A percentile compares a stretch with the other conserved stretches of the same genome.
Conservation (phyloP, 208 protist species). For the Tritrichomonas foetus region DNA sequence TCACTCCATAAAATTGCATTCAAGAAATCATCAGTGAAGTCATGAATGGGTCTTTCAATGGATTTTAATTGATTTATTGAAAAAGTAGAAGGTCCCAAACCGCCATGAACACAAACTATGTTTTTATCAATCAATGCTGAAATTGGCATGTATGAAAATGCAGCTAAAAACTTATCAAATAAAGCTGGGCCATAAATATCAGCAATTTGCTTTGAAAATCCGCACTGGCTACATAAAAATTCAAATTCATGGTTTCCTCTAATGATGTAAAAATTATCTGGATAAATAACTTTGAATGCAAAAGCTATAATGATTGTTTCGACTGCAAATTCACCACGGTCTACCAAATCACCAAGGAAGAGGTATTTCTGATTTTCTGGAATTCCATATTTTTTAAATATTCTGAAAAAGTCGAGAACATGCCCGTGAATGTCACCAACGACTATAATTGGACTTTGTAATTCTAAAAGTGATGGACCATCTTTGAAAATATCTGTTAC, state of each 20-base stretch:
- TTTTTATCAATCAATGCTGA: neutral
- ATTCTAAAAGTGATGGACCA: neutral
- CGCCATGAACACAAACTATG: neutral
- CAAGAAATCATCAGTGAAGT: neutral
- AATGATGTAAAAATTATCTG: neutral
- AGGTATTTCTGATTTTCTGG: neutral
- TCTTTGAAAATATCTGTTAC: neutral
- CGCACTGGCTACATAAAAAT: neutral
- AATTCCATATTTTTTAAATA: neutral
- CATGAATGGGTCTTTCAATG: neutral
- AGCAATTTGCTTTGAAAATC: neutral
- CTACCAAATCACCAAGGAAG: neutral
- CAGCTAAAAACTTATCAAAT: neutral
- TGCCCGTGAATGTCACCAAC: neutral
- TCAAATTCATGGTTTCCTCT: neutral
- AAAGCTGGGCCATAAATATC: neutral
- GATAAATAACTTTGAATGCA: neutral
- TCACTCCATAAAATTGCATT: neutral
- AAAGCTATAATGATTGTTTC: constrained; percentile 1
- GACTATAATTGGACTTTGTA: neutral
- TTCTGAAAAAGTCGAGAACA: neutral
- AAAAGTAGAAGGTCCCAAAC: neutral
- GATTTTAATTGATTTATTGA: neutral
- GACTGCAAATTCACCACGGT: neutral
- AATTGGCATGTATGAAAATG: neutral